Base-by-base conservation (phyloP, 495 filamentous ascomycete genomes). In the Cladorrhinum samala region DNA sequence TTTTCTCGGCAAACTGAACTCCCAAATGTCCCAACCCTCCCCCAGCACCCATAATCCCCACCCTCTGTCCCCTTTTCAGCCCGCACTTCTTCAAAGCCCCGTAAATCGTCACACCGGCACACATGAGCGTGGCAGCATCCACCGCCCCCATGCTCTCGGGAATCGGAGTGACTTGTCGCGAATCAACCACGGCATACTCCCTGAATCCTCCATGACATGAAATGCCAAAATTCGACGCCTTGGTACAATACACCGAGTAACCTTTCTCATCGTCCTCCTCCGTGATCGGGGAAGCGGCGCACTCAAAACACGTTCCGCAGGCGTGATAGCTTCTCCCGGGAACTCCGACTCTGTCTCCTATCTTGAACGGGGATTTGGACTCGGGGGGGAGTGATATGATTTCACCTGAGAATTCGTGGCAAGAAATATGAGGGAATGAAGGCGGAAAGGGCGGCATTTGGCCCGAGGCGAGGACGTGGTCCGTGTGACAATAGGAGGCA, bases 11-110 rank as follows among this genome's bases (percentile, higher is more conserved):
- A 43, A 80, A 74, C 61, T 80, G 73, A 42, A 83, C 75, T 2
- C 78, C 79, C 24, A 82, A 48, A 64, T 83, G 79, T 8, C 80
- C 80, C 2, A 83, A 66, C 9, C 78, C 79, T 13, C 79, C 79
- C 17, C 63, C 63, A 24, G 79, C 66, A 1, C 78, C 79, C 53
- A 81, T 70, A 24, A 83, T 63, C 7, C 68, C 79, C 4, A 81
- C 75, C 7, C 71, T 60, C 30, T 76, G 66, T 0, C 70, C 74
- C 0, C 68, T 56, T 43, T 62, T 58, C 9, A 77, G 54, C n/a
- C 66, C 65, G 46, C 74, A 75, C 45, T 71, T 64, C 5, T 65
- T 64, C 24, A 81, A 52, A 2, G 70, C 63, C 16, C 67, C 74
- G 64, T 72, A 82, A 23, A 81, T 74, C 0, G 80, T 83, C 0